Percentiles rank a stretch among this genome's conserved stretches.
Conservation (phyloP, 148 eudicot species). For the Rhododendron kiyosumense region DNA sequence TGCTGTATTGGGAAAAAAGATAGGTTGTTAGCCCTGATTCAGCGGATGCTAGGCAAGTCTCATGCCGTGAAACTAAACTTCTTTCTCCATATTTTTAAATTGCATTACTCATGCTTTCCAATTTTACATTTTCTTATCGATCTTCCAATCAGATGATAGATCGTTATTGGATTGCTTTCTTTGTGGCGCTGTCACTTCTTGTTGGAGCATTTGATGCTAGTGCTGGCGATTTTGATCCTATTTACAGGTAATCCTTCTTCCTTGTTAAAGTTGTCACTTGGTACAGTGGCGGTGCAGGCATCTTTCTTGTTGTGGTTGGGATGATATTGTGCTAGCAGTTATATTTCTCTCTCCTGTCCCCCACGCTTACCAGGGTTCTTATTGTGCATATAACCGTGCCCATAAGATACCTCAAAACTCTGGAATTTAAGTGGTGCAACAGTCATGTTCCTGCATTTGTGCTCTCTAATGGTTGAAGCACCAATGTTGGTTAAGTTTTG, state of each 20-base stretch:
- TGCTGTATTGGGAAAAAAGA: background rate
- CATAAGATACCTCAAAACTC: background rate
- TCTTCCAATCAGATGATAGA: constrained; percentile 43
- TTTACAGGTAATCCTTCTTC: constrained; percentile 45
- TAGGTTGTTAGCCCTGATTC: background rate
- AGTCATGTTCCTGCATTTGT: background rate
- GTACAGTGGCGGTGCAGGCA: background rate
- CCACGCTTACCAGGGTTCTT: background rate
- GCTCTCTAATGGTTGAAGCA: background rate
- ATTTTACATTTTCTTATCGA: background rate
- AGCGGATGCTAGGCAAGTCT: background rate
- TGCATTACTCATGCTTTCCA: background rate
- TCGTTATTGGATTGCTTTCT: constrained; percentile 32
- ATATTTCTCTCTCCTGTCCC: background rate
- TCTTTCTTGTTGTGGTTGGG: background rate
- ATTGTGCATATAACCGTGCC: background rate
- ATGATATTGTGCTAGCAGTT: background rate
- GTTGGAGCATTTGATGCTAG: constrained; percentile 43
- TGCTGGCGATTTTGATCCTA: constrained; percentile 76
- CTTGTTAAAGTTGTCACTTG: background rate
- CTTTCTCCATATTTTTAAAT: background rate
- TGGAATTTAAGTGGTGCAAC: background rate
- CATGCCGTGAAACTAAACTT: background rate
- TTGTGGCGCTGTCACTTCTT: constrained; percentile 27
- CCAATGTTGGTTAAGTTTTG: background rate